Evolutionary conservation across 2,329 filamentous ascomycete genomes (phyloP).

Genomic region (Calonectria honghensis): DNA sequence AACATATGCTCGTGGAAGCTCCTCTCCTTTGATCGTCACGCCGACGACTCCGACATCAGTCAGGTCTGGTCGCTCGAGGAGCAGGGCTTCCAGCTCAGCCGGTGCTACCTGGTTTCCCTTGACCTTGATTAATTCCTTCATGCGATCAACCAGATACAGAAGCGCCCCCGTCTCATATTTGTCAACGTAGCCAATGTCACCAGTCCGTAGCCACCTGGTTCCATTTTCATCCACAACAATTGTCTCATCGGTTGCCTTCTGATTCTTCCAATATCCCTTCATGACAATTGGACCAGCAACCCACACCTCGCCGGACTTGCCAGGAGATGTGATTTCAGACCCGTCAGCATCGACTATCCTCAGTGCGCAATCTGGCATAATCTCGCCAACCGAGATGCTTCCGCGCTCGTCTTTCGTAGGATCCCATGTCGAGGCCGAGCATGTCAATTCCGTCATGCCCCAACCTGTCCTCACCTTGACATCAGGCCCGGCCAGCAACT

Average conservation of each 20-base stretch:
- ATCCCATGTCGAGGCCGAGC: constrained; percentile 80
- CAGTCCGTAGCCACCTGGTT: constrained; percentile 82
- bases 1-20: constrained; percentile 77
- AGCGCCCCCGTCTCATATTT: constrained; percentile 68
- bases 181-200: constrained; percentile 82
- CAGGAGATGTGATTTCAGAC: constrained; percentile 66
- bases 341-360: constrained; percentile 78
- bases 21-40: constrained; percentile 65
- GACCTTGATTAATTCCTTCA: constrained; percentile 78
- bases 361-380: constrained; percentile 67
- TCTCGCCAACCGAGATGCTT: constrained; percentile 45
- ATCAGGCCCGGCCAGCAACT: constrained; percentile 66
- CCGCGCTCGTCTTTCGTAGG: constrained; percentile 69
- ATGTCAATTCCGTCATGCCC: constrained; percentile 92
- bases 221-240: constrained; percentile 66
- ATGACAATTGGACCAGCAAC: constrained; percentile 83
- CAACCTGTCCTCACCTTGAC: constrained; percentile 79
- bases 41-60: constrained; percentile 80
- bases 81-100: constrained; percentile 83
- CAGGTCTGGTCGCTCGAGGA: constrained; percentile 80
- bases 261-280: constrained; percentile 85
- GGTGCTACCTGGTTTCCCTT: constrained; percentile 86
- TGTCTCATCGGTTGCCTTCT: constrained; percentile 78
- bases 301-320: constrained; percentile 81
- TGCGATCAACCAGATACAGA: constrained; percentile 81